Evolutionary conservation across 2,329 filamentous ascomycete genomes (phyloP), one percentile per base, ranked within the genome.

Genomic region (Ambrosiella cleistominuta): DNA sequence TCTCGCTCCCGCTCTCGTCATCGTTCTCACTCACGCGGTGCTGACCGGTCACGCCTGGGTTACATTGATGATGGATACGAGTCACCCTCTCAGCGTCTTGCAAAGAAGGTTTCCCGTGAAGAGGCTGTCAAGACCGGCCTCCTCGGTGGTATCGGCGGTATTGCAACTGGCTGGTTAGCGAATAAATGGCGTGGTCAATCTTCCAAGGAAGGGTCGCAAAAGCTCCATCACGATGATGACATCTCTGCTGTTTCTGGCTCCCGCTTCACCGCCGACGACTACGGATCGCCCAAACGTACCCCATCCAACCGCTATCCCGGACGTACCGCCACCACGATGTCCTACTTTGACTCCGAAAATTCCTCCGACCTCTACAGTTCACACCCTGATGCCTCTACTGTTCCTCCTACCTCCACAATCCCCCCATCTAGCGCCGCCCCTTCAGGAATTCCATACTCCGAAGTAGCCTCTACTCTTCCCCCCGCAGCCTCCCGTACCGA

Each of bases 81-180:
- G 47, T 85, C 78, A 62, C 82, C 80, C 11, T 88, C 83, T 50
- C 74, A 76, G 57, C 77, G 78, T 50, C 73, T 74, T 11, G 36
- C 59, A 1, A 60, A 60, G 42, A 51, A 57, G 27, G 3, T 55
- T 15, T 57, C 59, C 8, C 57, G 47, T 36, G 59, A 60, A 38
- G 49, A 74, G 0, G 68, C 75, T n/a, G 76, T 74, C 19, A 80
- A 83, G 63, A 19, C 38, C 5, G 53, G 53, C 44, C 15, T 55
- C 35, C 53, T 55, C 12, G 78, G 78, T 1, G 64, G 81, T 12
- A 65, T 83, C 54, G 81, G 78, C 7, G 74, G 82, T 1, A 69
- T 87, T 35, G 84, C 84, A 1, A 72, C 85, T 39, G 85, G 84
- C 7, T 86, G 83, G 72, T 70, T 89, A 53, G 78, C 79, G 6